Conservation (phyloP, 768 basidiomycete genomes). For the Amanita fuliginea region DNA sequence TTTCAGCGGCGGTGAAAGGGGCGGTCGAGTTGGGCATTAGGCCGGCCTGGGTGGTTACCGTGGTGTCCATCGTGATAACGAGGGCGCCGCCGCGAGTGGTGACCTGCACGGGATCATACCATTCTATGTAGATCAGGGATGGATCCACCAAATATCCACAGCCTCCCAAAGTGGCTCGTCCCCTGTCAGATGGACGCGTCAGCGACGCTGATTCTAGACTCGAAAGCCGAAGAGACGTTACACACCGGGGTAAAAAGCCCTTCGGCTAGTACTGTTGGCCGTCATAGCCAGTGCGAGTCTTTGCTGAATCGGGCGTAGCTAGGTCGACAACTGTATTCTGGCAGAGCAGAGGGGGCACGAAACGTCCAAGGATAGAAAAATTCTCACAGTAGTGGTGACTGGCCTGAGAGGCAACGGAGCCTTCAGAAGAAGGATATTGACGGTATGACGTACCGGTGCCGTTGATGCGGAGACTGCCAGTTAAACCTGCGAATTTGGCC, state of each 20-base stretch:
- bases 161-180: slow-evolving; percentile 69
- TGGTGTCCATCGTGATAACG: slow-evolving; percentile 56
- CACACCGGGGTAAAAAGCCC: slow-evolving; percentile 45
- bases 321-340: slow-evolving; percentile 49
- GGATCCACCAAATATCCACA: slow-evolving; percentile 57
- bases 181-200: slow-evolving; percentile 18
- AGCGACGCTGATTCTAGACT: neutral
- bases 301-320: slow-evolving; percentile 52
- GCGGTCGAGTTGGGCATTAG: slow-evolving; percentile 31
- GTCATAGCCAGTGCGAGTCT: slow-evolving; percentile 61
- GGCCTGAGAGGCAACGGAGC: slow-evolving; percentile 28
- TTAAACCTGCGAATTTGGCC: slow-evolving; percentile 31
- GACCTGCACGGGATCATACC: slow-evolving; percentile 62
- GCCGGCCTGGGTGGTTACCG: slow-evolving; percentile 16
- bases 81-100: slow-evolving; percentile 58
- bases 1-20: slow-evolving; percentile 30
- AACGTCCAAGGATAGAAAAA: neutral
- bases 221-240: neutral
- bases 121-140: slow-evolving; percentile 65
- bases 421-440: neutral
- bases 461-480: slow-evolving; percentile 59
- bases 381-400: slow-evolving; percentile 43
- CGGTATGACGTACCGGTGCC: slow-evolving; percentile 22
- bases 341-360: neutral
- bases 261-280: slow-evolving; percentile 53